Evolutionary conservation across 139 green algal species (phyloP), one percentile per base, ranked within the genome.

Genomic region (Coelastrella sp.): DNA sequence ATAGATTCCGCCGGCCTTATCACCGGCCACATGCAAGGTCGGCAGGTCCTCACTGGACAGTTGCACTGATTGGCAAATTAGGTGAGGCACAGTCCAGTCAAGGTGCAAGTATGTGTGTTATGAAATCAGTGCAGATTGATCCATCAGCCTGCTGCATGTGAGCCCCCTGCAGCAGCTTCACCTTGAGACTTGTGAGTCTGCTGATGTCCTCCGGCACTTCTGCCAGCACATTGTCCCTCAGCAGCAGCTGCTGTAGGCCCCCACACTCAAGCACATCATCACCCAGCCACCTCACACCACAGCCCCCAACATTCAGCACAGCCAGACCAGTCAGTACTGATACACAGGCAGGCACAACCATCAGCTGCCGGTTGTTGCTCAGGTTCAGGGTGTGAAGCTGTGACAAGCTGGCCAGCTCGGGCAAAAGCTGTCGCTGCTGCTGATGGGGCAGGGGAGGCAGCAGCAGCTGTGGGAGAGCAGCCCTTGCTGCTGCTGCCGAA

Each of bases 181-280:
- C 81, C 81, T 25, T 27, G 60, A 87, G 63, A 5, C 24, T 6
- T 19, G 58, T 27, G 27, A 88, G 84, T 12, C 22, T 56, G 19
- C 49, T 81, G 66, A 88, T 72, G 5, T 68, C 84, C 10, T 56
- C 68, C 9, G 68, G 68, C 68, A 88, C 10, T n/a, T 81, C 84
- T 14, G 24, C 68, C 84, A 88, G 68, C 66, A 88, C 84, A 57
- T 88, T 88, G 84, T 88, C 84, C 49, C 27, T 68, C 68, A 88
- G 68, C 84, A 88, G 84, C 84, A 88, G 84, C 84, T 88, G 7
- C 84, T 81, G 35, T 68, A 88, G 27, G 7, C 68, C 68, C 8
- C 22, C 58, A 60, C 84, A 88, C 58, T 27, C 68, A 27, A 80
- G 20, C 84, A 81, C 49, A 49, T 88, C 84, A 12, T 88, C 84